Evolutionary conservation across 2,329 filamentous ascomycete species (phyloP).

Genomic region (Fusarium pseudoanthophilum): DNA sequence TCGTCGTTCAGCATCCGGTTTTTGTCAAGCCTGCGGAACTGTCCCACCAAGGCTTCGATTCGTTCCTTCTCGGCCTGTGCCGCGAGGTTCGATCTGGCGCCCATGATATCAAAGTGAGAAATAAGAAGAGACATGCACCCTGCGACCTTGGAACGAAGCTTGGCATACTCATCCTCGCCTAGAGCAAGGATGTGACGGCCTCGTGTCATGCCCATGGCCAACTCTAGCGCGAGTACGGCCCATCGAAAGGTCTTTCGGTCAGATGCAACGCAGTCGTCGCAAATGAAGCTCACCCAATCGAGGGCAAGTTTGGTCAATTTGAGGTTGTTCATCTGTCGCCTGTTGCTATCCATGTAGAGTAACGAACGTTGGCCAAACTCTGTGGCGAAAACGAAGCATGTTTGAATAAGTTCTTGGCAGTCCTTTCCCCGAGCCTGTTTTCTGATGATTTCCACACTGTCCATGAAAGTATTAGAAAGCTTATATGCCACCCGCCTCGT

Average conservation of each 20-base stretch:
- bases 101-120: slow-evolving; percentile 99
- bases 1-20: slow-evolving; percentile 80
- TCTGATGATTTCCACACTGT: slow-evolving; percentile 93
- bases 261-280: slow-evolving; percentile 92
- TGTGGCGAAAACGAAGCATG: slow-evolving; percentile 98
- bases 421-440: slow-evolving; percentile 85
- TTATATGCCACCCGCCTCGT: slow-evolving; percentile 97
- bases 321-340: slow-evolving; percentile 95
- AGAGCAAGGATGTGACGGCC: slow-evolving; percentile 93
- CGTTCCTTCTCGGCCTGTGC: slow-evolving; percentile 94
- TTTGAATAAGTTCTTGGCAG: slow-evolving; percentile 96
- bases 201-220: slow-evolving; percentile 96
- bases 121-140: slow-evolving; percentile 98
- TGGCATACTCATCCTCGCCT: slow-evolving; percentile 86
- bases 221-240: slow-evolving; percentile 94
- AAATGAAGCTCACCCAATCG: slow-evolving; percentile 98
- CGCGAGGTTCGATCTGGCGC: slow-evolving; percentile 89
- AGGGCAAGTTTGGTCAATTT: slow-evolving; percentile 92
- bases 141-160: slow-evolving; percentile 86
- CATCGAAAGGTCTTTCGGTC: slow-evolving; percentile 97
- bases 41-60: slow-evolving; percentile 80
- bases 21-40: slow-evolving; percentile 81
- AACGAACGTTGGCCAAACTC: slow-evolving; percentile 97
- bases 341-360: slow-evolving; percentile 94
- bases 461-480: slow-evolving; percentile 97